Conservation (phyloP, 441 rosid species). For the Melastoma candidum region DNA sequence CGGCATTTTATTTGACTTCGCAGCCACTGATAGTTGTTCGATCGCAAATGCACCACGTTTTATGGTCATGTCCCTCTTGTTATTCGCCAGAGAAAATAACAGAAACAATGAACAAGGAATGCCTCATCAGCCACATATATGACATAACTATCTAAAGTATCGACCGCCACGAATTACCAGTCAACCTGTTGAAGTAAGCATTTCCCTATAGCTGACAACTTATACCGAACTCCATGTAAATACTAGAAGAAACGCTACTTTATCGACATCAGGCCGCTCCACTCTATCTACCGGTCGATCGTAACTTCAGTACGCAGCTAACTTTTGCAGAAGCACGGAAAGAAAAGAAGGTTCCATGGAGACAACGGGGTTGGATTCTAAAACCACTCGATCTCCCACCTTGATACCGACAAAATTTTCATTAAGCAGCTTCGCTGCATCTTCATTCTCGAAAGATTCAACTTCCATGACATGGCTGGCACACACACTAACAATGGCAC, state of each 20-base stretch:
- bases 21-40: constrained; percentile 65
- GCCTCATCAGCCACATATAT: background rate
- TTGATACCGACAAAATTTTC: constrained; percentile 78
- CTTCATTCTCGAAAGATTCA: constrained; percentile 89
- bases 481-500: constrained; percentile 25
- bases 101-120: background rate
- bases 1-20: constrained; percentile 44
- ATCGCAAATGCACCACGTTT: constrained; percentile 77
- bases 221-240: too few species aligned
- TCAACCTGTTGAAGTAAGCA: constrained; percentile 1
- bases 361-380: background rate
- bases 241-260: constrained; percentile 32
- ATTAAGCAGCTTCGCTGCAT: constrained; percentile 68
- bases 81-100: constrained; percentile 1
- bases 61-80: constrained; percentile 52
- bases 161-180: too few species aligned
- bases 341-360: background rate
- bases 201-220: constrained; percentile 4
- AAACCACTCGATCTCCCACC: constrained; percentile 26
- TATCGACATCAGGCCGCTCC: constrained; percentile 94
- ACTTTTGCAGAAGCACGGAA: background rate
- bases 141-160: too few species aligned
- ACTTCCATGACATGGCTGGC: constrained; percentile 79
- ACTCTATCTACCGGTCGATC: constrained; percentile 81
- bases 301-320: background rate